Base-by-base conservation (phyloP, 2,329 filamentous ascomycete genomes). In the Blastomyces emzantsi region DNA sequence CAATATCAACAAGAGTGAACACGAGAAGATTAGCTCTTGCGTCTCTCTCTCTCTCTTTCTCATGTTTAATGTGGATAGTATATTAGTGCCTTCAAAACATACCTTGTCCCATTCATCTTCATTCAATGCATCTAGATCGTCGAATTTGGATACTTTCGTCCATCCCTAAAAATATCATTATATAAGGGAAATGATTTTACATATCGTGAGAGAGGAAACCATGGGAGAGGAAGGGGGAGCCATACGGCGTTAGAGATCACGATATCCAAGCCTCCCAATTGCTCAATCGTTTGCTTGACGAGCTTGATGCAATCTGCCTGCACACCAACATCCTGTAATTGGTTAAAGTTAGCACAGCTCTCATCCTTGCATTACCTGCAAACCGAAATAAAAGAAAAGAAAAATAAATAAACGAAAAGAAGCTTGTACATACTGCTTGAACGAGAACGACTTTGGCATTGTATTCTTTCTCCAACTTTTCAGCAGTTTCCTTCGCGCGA, bases 181-280 rank as follows among this genome's bases (percentile, higher is more conserved):
- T 19, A 1, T 36, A 17, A 39, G 39, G 55, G 25, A 19, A 22
- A 5, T 49, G 59, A 56, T n/a, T 25, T 30, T 39, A 39, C 36
- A 15, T 25, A 30, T 25, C 62, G 62, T 63, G 19, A 15, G 19
- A 45, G 33, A 54, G 52, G n/a, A 9, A n/a, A 33, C 22, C n/a
- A 52, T 7, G 39, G n/a, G 60, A 25, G 15, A 57, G 51, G 8
- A 7, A 11, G 9, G 36, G 45, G 52, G 47, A 45, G 52, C 65
- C 79, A 57, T 70, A 85, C 83, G 22, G 88, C 88, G 73, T 94
- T 94, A 2, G 87, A 89, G 69, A 93, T 84, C 56, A 94, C 79
- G 51, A 91, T 81, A 75, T 94, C 90, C n/a, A 94, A 74, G 1
- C 87, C 85, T 4, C 87, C 88, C 66, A 90, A 80, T n/a, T 74